A percentile compares a stretch with the other conserved stretches of the same genome.
Conservation (phyloP, 805 yeast species). For the Jamesozyma jinghongensis region DNA sequence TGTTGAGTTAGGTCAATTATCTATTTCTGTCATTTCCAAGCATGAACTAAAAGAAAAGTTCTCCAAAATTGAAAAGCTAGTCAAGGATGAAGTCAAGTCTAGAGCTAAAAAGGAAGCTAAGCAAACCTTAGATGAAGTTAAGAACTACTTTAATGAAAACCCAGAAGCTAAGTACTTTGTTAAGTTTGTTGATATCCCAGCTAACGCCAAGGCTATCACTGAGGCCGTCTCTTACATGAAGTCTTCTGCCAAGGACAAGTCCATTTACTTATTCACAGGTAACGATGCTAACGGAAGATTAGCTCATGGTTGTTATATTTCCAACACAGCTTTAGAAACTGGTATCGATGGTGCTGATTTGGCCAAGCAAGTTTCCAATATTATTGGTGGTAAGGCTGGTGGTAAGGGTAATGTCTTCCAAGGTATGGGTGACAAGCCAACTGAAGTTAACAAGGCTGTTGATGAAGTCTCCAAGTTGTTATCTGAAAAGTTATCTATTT, state of each 20-base stretch:
- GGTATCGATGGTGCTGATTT: conserved; percentile 70
- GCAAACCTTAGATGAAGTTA: conserved; percentile 69
- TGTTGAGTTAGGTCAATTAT: conserved; percentile 71
- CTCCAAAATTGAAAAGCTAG: conserved; percentile 68
- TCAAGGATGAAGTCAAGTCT: conserved; percentile 79
- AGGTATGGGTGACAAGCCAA: conserved; percentile 87
- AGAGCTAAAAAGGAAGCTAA: conserved; percentile 84
- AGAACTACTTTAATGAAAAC: conserved; percentile 51
- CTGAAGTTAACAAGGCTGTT: conserved; percentile 64
- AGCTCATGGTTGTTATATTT: conserved; percentile 91
- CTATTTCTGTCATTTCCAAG: conserved; percentile 76
- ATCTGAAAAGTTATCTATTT: conserved; percentile 42
- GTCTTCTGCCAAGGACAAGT: conserved; percentile 62
- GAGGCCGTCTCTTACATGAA: conserved; percentile 84
- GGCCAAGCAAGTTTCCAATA: conserved; percentile 58
- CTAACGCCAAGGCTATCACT: conserved; percentile 88
- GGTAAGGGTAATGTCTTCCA: conserved; percentile 95
- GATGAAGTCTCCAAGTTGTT: conserved; percentile 56
- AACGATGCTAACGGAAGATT: conserved; percentile 54
- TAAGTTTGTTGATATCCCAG: conserved; percentile 55
- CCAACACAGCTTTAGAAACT: conserved; percentile 56
- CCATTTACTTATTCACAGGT: conserved; percentile 75
- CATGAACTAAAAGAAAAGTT: conserved; percentile 66
- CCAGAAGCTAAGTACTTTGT: conserved; percentile 52
- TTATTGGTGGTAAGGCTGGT: conserved; percentile 96